These are phyloP conservation scores for Phytopythium kandeliae DNA, from an alignment of 352 stramenopile genomes.

Conservation along the genomic window DNA sequence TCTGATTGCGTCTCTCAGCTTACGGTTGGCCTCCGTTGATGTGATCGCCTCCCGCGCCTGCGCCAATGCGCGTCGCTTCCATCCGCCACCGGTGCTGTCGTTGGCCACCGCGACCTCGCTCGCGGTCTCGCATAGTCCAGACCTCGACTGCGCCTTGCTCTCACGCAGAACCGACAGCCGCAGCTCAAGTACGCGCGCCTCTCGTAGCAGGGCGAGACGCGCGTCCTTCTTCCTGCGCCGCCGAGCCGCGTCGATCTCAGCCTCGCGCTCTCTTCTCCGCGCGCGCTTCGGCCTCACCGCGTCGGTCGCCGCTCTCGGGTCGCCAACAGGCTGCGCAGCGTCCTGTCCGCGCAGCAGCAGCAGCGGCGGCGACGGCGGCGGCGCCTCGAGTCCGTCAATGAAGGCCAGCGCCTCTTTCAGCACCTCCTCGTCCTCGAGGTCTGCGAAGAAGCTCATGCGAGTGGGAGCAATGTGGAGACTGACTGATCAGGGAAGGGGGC, in stretches of 20 bases:
- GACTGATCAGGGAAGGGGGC: too few relatives aligned
- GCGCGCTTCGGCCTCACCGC: neutral
- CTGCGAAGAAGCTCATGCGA: slow-evolving; percentile 6
- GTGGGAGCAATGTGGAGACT: neutral
- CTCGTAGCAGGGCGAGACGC: neutral
- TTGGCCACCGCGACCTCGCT: neutral
- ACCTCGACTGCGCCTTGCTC: too few relatives aligned
- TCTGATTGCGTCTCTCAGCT: neutral
- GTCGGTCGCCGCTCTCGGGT: too few relatives aligned
- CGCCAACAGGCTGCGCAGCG: neutral
- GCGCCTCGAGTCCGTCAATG: slow-evolving; percentile 9
- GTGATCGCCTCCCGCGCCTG: neutral
- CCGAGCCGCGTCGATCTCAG: neutral
- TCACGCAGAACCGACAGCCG: neutral
- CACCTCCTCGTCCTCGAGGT: slow-evolving; percentile 13
- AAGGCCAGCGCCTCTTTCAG: slow-evolving; percentile 21
- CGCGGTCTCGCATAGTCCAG: neutral
- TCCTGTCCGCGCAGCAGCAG: neutral
- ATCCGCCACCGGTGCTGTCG: neutral
- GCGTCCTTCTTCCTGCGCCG: neutral
- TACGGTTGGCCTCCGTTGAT: neutral
- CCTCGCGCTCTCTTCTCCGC: neutral
- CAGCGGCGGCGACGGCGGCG: neutral
- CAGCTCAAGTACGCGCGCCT: neutral
- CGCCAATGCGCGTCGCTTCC: neutral